phyloP scores from a whole-genome alignment of 805 yeast genomes.

The Yamadazyma endophytica region DNA sequence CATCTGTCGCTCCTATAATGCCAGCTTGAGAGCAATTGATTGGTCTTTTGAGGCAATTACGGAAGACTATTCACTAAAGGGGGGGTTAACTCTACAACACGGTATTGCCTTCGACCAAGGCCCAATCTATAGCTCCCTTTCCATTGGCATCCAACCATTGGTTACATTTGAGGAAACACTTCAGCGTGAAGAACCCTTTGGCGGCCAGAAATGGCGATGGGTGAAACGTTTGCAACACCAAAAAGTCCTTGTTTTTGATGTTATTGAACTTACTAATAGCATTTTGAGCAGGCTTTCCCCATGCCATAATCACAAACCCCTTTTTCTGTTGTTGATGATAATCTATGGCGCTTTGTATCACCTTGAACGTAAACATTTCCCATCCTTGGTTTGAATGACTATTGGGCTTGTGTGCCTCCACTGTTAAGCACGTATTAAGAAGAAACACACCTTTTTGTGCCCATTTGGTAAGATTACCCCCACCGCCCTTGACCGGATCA shows the following conservation, averaged over 20 bases:
- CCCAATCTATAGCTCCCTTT: constrained; percentile 63
- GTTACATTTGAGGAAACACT: constrained; percentile 72
- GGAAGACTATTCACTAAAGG: too few relatives aligned
- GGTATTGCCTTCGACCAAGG: constrained; percentile 25
- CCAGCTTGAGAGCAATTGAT: too few relatives aligned
- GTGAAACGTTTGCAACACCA: constrained; percentile 73
- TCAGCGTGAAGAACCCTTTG: constrained; percentile 72
- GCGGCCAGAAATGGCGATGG: constrained; percentile 94
- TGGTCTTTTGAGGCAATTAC: too few relatives aligned
- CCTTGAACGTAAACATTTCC: constrained; percentile 83
- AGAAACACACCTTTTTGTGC: constrained; percentile 81
- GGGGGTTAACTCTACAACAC: too few relatives aligned
- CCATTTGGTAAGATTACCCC: constrained; percentile 78
- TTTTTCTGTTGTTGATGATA: constrained; percentile 27
- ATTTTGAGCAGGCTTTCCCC: constrained; percentile 76
- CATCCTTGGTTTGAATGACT: constrained; percentile 90
- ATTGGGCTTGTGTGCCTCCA: constrained; percentile 87
- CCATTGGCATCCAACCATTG: constrained; percentile 60
- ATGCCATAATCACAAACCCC: constrained; percentile 74
- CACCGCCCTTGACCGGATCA: constrained; percentile 21
- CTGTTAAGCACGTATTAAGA: constrained; percentile 86
- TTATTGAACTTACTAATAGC: constrained; percentile 40
- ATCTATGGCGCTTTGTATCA: constrained; percentile 49
- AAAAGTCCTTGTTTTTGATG: constrained; percentile 27
- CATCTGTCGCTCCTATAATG: too few relatives aligned